Percentiles rank a stretch among this genome's conserved stretches.
Conservation (phyloP, 129 eudicot species). For the Solidago caesia region DNA sequence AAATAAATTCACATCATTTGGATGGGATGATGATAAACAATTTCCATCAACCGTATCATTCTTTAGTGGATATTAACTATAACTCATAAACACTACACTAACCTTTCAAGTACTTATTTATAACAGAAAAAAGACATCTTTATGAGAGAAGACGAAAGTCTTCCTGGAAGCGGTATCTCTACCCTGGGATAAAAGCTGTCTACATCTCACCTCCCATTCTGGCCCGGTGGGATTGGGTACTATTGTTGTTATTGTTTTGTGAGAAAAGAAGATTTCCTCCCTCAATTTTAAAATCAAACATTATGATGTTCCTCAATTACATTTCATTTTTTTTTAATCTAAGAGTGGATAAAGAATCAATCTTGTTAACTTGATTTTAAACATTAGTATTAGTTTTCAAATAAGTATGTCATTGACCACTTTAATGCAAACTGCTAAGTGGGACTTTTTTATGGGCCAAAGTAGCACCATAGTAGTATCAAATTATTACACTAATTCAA, state of each 20-base stretch:
- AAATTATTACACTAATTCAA: conserved; percentile 20
- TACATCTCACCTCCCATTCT: no score
- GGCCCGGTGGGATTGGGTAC: no score
- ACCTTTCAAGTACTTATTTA: conserved; percentile 1
- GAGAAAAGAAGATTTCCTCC: no score
- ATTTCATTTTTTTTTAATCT: background rate
- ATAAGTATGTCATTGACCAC: background rate
- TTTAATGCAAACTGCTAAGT: conserved; percentile 14
- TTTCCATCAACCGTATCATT: conserved; percentile 12
- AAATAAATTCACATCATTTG: background rate
- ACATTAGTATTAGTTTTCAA: background rate
- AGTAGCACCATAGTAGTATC: background rate
- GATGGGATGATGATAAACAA: conserved; percentile 8
- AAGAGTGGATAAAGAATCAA: conserved; percentile 8
- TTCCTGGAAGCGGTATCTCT: no score
- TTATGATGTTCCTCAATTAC: conserved; percentile 12
- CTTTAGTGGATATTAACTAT: background rate
- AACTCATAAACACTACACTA: conserved; percentile 14
- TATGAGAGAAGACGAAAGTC: background rate
- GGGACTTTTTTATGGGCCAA: conserved; percentile 16
- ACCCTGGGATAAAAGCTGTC: no score
- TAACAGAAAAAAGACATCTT: conserved; percentile 2
- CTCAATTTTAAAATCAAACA: background rate
- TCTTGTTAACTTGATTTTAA: conserved; percentile 14
- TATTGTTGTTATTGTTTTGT: no score